phyloP scores from a whole-genome alignment of 1,284 basidiomycete genomes.

The Cryptococcus sp. region DNA sequence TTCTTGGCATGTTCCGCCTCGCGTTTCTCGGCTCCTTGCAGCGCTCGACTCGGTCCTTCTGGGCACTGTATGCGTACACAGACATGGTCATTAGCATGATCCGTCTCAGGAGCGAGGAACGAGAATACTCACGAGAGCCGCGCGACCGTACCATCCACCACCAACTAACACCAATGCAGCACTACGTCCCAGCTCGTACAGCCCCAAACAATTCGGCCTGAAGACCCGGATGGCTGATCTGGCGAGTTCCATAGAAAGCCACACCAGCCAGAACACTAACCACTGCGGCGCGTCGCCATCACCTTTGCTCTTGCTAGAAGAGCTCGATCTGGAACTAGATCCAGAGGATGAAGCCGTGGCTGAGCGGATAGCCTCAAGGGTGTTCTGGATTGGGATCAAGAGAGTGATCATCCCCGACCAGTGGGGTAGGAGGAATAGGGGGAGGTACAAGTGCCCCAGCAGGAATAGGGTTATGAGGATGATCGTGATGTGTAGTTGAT shows the following conservation, averaged over 20 bases:
- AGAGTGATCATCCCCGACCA: slow-evolving; percentile 22
- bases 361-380: slow-evolving; percentile 1
- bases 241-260: slow-evolving; percentile 10
- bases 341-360: not conserved
- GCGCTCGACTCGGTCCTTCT: not conserved
- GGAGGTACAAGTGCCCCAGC: slow-evolving; percentile 17
- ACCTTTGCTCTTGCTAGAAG: not conserved
- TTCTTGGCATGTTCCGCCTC: not conserved
- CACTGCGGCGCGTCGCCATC: slow-evolving; percentile 20
- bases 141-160: slow-evolving; percentile 26
- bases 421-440: slow-evolving; percentile 23
- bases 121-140: slow-evolving; percentile 18
- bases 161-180: slow-evolving; percentile 17
- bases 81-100: not conserved
- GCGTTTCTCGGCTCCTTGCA: slow-evolving; percentile 8
- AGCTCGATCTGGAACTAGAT: not conserved
- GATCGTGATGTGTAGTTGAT: slow-evolving; percentile 2
- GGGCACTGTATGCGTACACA: not conserved
- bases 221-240: slow-evolving; percentile 16
- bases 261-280: slow-evolving; percentile 25
- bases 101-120: no score
- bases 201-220: slow-evolving; percentile 16
- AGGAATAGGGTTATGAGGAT: slow-evolving; percentile 14
- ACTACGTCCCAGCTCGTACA: slow-evolving; percentile 19
- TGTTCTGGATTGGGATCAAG: slow-evolving; percentile 22